phyloP scores from a whole-genome alignment of 2,329 filamentous ascomycete species.

The Acrodontium crateriforme region DNA sequence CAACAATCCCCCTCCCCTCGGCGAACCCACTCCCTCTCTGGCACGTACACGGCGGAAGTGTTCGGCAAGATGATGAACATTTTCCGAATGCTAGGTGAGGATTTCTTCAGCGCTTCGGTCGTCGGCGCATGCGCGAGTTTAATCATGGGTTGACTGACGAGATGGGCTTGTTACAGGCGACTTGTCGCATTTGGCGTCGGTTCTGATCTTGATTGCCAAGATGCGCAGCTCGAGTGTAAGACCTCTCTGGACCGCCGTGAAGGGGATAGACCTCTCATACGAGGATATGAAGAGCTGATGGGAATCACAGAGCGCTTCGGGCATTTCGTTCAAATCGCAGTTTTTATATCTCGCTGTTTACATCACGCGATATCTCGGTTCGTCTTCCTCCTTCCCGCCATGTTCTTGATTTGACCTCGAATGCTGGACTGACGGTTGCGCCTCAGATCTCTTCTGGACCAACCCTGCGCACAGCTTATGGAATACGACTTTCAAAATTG shows the following conservation, averaged over 20 bases:
- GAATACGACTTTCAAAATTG: slow-evolving; percentile 89
- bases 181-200: slow-evolving; percentile 87
- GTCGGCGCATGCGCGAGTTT: neutral
- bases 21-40: too few relatives aligned
- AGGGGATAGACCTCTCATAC: neutral
- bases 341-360: slow-evolving; percentile 90
- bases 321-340: slow-evolving; percentile 98
- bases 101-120: slow-evolving; percentile 2
- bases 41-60: too few relatives aligned
- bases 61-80: slow-evolving; percentile 59
- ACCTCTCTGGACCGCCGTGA: slow-evolving; percentile 6
- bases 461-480: slow-evolving; percentile 52
- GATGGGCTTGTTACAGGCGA: slow-evolving; percentile 48
- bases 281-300: slow-evolving; percentile 1
- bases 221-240: slow-evolving; percentile 78
- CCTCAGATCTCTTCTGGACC: slow-evolving; percentile 69
- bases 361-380: slow-evolving; percentile 68
- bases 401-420: too few relatives aligned
- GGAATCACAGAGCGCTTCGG: slow-evolving; percentile 65
- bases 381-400: slow-evolving; percentile 1
- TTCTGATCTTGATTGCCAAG: slow-evolving; percentile 90
- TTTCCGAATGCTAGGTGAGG: slow-evolving; percentile 52
- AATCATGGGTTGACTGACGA: slow-evolving; percentile 1
- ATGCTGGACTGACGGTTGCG: too few relatives aligned
- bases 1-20: too few relatives aligned